Evolutionary conservation across 2,329 filamentous ascomycete genomes (phyloP).

Genomic region (Beauveria sp.): DNA sequence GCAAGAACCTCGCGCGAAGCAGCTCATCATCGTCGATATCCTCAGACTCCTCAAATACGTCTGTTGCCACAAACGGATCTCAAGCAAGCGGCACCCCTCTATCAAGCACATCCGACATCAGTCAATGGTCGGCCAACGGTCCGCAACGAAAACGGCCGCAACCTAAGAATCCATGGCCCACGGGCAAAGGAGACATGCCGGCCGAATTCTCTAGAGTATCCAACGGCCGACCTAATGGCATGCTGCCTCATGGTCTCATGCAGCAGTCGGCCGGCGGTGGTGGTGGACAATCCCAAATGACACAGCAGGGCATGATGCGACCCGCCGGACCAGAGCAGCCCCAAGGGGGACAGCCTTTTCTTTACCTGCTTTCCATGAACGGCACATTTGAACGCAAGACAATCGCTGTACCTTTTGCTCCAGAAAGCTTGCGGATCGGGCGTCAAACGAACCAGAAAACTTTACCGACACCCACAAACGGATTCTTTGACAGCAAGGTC

Average conservation of each 20-base stretch:
- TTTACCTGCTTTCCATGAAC: constrained; percentile 85
- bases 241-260: constrained; percentile 25
- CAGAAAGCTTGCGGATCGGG: constrained; percentile 91
- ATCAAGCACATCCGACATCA: constrained; percentile 39
- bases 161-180: constrained; percentile 43
- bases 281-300: constrained; percentile 25
- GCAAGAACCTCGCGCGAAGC: constrained; percentile 77
- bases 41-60: constrained; percentile 54
- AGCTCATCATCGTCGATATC: constrained; percentile 89
- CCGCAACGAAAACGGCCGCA: constrained; percentile 44
- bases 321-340: constrained; percentile 53
- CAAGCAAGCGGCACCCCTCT: constrained; percentile 54
- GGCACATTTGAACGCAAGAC: constrained; percentile 96
- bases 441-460: constrained; percentile 97
- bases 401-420: constrained; percentile 84
- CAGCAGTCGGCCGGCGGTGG: constrained; percentile 24
- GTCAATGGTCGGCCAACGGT: constrained; percentile 41
- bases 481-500: constrained; percentile 97
- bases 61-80: constrained; percentile 53
- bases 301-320: constrained; percentile 49
- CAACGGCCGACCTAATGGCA: constrained; percentile 37
- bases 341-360: constrained; percentile 62
- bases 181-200: constrained; percentile 38
- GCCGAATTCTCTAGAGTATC: constrained; percentile 40
- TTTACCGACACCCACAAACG: constrained; percentile 80